phyloP scores from a whole-genome alignment of 208 protist species.

The Trypanosoma lewisi region DNA sequence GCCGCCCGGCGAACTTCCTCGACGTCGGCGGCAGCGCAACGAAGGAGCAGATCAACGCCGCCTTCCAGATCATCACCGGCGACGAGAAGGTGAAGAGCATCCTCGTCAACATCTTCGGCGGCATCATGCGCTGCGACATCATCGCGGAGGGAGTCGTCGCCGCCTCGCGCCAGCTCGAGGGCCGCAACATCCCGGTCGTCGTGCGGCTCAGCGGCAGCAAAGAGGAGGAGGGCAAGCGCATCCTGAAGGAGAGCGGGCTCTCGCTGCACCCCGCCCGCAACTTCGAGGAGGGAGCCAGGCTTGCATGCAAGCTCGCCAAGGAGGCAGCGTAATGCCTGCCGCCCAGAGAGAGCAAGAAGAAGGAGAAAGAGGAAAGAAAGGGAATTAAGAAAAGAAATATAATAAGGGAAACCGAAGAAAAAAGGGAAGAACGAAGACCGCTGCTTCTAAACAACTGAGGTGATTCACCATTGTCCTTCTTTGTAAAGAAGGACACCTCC shows the following conservation, averaged over 20 bases:
- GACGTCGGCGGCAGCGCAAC: slow-evolving; percentile 96
- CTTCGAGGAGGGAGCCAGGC: slow-evolving; percentile 82
- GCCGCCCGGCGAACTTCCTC: slow-evolving; percentile 99
- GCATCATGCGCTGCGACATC: slow-evolving; percentile 99
- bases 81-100: slow-evolving; percentile 95
- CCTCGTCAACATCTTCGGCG: slow-evolving; percentile 99
- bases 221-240: slow-evolving; percentile 92
- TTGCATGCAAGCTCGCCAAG: slow-evolving; percentile 65
- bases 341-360: neutral
- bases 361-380: slow-evolving; percentile 15
- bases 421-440: neutral
- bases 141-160: slow-evolving; percentile 97
- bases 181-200: slow-evolving; percentile 93
- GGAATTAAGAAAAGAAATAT: slow-evolving; percentile 4
- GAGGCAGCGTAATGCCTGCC: neutral
- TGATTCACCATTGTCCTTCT: neutral
- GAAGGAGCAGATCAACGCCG: slow-evolving; percentile 93
- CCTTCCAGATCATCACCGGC: slow-evolving; percentile 97
- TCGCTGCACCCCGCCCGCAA: slow-evolving; percentile 74
- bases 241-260: slow-evolving; percentile 90
- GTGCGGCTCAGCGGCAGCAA: slow-evolving; percentile 95
- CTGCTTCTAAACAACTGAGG: no score
- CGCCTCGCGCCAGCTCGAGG: slow-evolving; percentile 82
- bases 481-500: neutral
- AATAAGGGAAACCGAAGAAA: neutral